Base-by-base conservation (phyloP, 2,329 filamentous ascomycete genomes). In the Curvularia eragrostidis region DNA sequence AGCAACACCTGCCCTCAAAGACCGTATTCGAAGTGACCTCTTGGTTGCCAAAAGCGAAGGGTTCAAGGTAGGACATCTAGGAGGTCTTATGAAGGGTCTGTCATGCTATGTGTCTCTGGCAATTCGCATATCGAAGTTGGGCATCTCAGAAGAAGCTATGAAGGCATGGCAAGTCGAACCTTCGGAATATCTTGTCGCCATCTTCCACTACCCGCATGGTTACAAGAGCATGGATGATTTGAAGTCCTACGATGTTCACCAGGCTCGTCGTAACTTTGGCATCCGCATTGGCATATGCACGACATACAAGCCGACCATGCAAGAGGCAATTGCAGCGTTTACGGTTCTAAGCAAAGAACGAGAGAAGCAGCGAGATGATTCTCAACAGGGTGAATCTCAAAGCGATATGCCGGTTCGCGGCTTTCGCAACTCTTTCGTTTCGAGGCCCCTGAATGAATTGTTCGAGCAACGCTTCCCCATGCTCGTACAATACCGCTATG, bases 131-230 rank as follows among this genome's bases (percentile, higher is more conserved):
- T 80, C 83, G 3, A 90, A 89, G 65, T 83, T 97, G 1, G 87
- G 85, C 0, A 85, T 97, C 12, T 89, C 91, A 0, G 83, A 89
- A 36, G 90, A 93, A 68, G 88, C 87, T 0, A 84, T 91, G 75
- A 83, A 89, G 68, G 90, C 92, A 1, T 97, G 93, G 93, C 84
- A 89, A 58, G 74, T 97, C 10, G 77, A 84, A 13, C 77, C 81
- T 0, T 76, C 81, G 0, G 88, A 93, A 32, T 93, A 94, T 68
- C 75, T 96, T 38, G 84, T 94, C 4, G 80, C 96, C 4, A 79
- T 97, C 21, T 83, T 95, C 42, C 84, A 84, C 34, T 90, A 90
- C 63, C 77, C 81, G 0, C 74, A 76, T n/a, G 82, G 80, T 0
- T 96, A 96, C 74, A 82, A 80, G 30, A 78, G 79, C 3, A 78